These are phyloP conservation scores for Pythium rhizo-oryzae DNA, from an alignment of 352 stramenopile species.

Conservation along the genomic window DNA sequence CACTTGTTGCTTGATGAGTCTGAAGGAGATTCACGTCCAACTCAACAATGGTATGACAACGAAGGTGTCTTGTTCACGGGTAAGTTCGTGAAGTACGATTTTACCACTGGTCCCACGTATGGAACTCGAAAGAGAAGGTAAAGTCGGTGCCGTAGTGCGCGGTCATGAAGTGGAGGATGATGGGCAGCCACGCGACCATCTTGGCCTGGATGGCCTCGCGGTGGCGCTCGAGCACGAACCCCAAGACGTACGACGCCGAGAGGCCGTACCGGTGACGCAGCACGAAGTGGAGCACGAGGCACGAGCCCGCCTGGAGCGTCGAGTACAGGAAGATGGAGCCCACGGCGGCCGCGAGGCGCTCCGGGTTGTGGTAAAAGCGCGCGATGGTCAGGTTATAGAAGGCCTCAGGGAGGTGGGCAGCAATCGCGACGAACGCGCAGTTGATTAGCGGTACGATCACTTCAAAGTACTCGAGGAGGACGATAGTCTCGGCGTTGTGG, in stretches of 20 bases:
- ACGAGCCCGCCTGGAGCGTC: constrained; percentile 3
- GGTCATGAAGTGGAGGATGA: constrained; percentile 22
- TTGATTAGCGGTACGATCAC: constrained; percentile 18
- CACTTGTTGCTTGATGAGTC: too few species aligned
- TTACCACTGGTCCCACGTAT: not conserved
- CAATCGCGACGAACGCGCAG: constrained; percentile 9
- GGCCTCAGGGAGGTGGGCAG: constrained; percentile 7
- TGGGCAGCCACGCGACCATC: constrained; percentile 23
- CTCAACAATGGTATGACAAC: too few species aligned
- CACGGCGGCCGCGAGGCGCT: not conserved
- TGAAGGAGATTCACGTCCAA: too few species aligned
- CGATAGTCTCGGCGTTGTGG: constrained; percentile 18
- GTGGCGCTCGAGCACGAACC: constrained; percentile 24
- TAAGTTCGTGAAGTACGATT: too few species aligned
- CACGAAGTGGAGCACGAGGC: constrained; percentile 9
- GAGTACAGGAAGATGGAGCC: constrained; percentile 12
- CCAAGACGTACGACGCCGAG: constrained; percentile 12
- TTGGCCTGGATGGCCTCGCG: constrained; percentile 11
- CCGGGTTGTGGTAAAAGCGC: constrained; percentile 1
- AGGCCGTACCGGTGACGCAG: constrained; percentile 12
- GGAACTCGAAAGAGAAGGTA: constrained; percentile 1
- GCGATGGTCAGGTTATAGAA: constrained; percentile 17
- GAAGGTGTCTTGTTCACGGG: too few species aligned
- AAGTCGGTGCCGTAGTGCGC: constrained; percentile 24
- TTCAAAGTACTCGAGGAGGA: constrained; percentile 32